Base-by-base conservation (phyloP, 2,329 filamentous ascomycete genomes). In the Trichophyton simii region DNA sequence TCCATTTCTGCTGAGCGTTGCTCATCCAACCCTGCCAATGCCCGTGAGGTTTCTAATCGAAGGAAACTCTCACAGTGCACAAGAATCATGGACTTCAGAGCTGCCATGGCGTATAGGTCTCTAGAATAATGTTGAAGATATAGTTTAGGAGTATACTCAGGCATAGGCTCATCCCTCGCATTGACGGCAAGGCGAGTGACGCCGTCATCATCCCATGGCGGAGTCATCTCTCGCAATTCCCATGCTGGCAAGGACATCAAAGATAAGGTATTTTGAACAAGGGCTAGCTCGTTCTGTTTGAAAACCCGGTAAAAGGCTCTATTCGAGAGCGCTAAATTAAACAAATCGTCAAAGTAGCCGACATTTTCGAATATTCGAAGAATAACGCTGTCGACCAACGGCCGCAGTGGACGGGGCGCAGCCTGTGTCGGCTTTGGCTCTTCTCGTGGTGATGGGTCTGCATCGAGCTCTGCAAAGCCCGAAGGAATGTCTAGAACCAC, bases 171-270 rank as follows among this genome's bases (percentile, higher is more conserved):
- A 46, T 78, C 77, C 15, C 57, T 54, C 31, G 75, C 77, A 34
- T 80, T 75, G 34, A 75, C 68, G 5, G 75, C 71, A 20, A 42
- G 57, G 28, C 41, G 57, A 15, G 69, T 65, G 61, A 72, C 70
- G 67, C 70, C 71, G 58, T 77, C 72, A 46, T 73, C 75, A 60
- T 75, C 73, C 66, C 77, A 78, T 0, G 81, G 80, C 38, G 79
- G 79, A 57, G 78, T 79, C 70, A 83, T 80, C 66, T 85, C 81
- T 13, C 82, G 78, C 57, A 82, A 73, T 66, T 86, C 83, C 81
- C 81, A 85, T 0, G 82, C 82, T 0, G 83, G 76, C 4, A 82
- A 77, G 1, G 81, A 84, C 73, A 80, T 78, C 55, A 77, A 79
- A 59, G 74, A 77, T 2, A 83, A 68, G 0, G 80, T 76, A 4